Evolutionary conservation across 129 eudicot genomes (phyloP).

Genomic region (Escallonia rubra): DNA sequence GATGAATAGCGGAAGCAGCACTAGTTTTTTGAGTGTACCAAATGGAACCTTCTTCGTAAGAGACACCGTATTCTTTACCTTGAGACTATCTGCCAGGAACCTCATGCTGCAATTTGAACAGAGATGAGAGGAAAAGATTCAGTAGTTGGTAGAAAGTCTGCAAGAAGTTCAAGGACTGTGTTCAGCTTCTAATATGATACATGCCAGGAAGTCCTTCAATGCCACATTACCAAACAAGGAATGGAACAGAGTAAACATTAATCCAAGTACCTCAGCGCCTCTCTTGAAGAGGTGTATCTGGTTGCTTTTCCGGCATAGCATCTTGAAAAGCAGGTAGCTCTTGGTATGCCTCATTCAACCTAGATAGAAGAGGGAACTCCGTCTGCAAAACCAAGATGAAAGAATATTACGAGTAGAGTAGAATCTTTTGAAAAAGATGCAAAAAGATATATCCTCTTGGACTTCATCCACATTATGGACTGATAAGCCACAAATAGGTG

Average conservation of each 20-base stretch:
- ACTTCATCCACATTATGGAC: too few species aligned
- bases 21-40: too few species aligned
- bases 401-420: background rate
- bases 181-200: background rate
- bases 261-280: conserved; percentile 1
- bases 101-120: too few species aligned
- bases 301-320: conserved; percentile 80
- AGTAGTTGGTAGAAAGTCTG: background rate
- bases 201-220: too few species aligned
- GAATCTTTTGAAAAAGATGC: background rate
- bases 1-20: too few species aligned
- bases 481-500: too few species aligned
- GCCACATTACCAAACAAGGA: background rate
- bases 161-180: background rate
- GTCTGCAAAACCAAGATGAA: conserved; percentile 26
- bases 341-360: conserved; percentile 57
- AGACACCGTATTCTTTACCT: too few species aligned
- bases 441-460: too few species aligned
- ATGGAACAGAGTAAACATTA: too few species aligned
- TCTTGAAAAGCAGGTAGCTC: conserved; percentile 61
- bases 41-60: too few species aligned
- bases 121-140: background rate
- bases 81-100: too few species aligned
- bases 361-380: conserved; percentile 51
- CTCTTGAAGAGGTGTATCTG: conserved; percentile 45